Percentiles rank a stretch among this genome's conserved stretches.
These are phyloP conservation scores for Tremella yokohamensis DNA, from an alignment of 768 basidiomycete genomes.

Conservation along the genomic window DNA sequence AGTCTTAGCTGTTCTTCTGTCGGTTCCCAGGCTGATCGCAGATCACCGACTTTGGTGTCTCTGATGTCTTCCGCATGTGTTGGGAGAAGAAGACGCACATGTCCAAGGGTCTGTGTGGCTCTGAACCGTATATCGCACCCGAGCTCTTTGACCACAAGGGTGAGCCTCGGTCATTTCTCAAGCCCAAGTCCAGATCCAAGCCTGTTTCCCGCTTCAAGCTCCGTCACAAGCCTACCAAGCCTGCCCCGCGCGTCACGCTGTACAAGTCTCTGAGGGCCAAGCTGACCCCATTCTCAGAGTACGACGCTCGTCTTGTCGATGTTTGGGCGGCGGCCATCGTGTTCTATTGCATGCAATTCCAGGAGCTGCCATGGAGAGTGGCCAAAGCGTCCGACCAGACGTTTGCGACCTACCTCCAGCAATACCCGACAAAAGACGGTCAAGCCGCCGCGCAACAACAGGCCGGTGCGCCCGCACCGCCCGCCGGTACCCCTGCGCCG, in stretches of 20 bases:
- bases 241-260: constrained; percentile 25
- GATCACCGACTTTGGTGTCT: constrained; percentile 98
- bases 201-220: not conserved
- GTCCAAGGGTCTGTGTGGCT: constrained; percentile 94
- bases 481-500: constrained; percentile 57
- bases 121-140: constrained; percentile 97
- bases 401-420: constrained; percentile 68
- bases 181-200: not conserved
- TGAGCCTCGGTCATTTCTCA: constrained; percentile 56
- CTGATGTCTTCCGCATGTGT: constrained; percentile 96
- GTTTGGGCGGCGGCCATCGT: constrained; percentile 97
- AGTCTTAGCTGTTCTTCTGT: constrained; percentile 16
- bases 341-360: constrained; percentile 95
- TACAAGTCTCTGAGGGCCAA: constrained; percentile 18
- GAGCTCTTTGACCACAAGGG: constrained; percentile 96
- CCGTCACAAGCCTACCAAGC: constrained; percentile 34
- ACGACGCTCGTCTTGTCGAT: constrained; percentile 94
- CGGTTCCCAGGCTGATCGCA: constrained; percentile 47
- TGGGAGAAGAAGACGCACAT: constrained; percentile 97
- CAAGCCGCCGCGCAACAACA: not conserved
- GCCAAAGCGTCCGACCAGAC: constrained; percentile 78
- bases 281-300: constrained; percentile 59
- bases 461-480: constrained; percentile 9
- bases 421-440: constrained; percentile 45
- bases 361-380: constrained; percentile 95